Base-by-base conservation (phyloP, 495 filamentous ascomycete species). In the Talaromyces nanjingensis region DNA sequence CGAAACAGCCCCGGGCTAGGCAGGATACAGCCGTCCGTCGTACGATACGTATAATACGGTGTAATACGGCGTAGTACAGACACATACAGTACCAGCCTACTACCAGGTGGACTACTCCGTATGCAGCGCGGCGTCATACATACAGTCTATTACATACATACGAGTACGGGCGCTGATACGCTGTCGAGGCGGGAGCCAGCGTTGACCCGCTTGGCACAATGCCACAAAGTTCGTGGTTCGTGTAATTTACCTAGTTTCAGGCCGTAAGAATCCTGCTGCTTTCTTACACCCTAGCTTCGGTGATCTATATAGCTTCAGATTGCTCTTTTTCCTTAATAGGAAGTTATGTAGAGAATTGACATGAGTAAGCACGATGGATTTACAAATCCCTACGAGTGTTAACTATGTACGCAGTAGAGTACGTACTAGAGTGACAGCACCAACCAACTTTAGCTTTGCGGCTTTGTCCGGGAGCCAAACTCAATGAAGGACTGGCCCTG, bases 401-500 rank as follows among this genome's bases (percentile, higher is more conserved):
- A 24, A 27, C 1, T 27, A 27, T 2, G 27, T 27, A 27, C 27
- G 3, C 4, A 27, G 27, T 27, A 27, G 27, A 27, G 27, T 27
- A 5, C 27, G 3, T 4, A 27, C 1, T 27, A 27, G 27, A 27
- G 27, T 27, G 3, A 4, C 27, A 37, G 33, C 33, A 37, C 33
- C 49, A 18, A 20, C 22, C 22, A 27, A 29, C 25, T 55, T 29
- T 55, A 55, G 52, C 22, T 49, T 55, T 55, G 52, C 52, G 52
- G 52, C 52, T 55, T 55, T 55, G 52, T 55, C 24, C 52, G 52
- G 52, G 52, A 55, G 52, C 52, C 52, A 55, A 53, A 55, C 52
- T 55, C 52, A 24, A 55, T 29, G 52, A 24, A 54, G 42, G 49
- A 54, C 20, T 9, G 49, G 49, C 49, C 39, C 39, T 27, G 27